Evolutionary conservation across 768 basidiomycete genomes (phyloP).

Genomic region (Pisolithus orientalis): DNA sequence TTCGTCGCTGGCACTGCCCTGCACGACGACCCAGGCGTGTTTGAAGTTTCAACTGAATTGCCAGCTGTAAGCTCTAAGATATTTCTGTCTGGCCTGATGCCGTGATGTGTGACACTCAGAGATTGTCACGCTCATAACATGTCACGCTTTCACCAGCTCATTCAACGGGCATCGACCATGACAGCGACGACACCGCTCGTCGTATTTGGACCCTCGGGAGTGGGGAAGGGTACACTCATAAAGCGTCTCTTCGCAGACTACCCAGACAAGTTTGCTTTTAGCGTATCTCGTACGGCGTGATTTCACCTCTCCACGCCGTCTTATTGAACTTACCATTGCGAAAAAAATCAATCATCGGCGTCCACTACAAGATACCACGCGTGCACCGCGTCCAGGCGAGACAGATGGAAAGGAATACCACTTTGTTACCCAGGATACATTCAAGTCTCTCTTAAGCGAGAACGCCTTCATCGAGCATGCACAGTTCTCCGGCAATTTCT

Average conservation of each 20-base stretch:
- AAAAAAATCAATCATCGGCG: not conserved
- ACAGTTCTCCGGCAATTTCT: constrained; percentile 87
- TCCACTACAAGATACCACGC: constrained; percentile 76
- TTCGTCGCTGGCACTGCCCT: not conserved
- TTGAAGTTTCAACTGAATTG: not conserved
- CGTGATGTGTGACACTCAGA: not conserved
- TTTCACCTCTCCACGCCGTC: constrained; percentile 6
- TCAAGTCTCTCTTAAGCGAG: constrained; percentile 59
- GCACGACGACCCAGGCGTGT: not conserved
- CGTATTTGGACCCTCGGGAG: constrained; percentile 87
- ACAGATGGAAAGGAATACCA: constrained; percentile 79
- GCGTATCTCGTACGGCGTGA: constrained; percentile 72
- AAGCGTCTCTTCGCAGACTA: constrained; percentile 71
- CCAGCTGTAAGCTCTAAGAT: not conserved
- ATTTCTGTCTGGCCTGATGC: not conserved
- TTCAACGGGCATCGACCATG: not conserved
- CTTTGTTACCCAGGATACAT: constrained; percentile 69
- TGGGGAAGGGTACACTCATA: constrained; percentile 91
- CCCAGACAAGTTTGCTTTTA: constrained; percentile 87
- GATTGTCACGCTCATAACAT: not conserved
- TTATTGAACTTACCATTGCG: constrained; percentile 1
- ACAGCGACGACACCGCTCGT: constrained; percentile 53
- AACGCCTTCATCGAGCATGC: constrained; percentile 91
- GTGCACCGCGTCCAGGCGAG: constrained; percentile 78
- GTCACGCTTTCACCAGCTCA: not conserved